phyloP scores from a whole-genome alignment of 768 basidiomycete species.

The Agaricus blazei region DNA sequence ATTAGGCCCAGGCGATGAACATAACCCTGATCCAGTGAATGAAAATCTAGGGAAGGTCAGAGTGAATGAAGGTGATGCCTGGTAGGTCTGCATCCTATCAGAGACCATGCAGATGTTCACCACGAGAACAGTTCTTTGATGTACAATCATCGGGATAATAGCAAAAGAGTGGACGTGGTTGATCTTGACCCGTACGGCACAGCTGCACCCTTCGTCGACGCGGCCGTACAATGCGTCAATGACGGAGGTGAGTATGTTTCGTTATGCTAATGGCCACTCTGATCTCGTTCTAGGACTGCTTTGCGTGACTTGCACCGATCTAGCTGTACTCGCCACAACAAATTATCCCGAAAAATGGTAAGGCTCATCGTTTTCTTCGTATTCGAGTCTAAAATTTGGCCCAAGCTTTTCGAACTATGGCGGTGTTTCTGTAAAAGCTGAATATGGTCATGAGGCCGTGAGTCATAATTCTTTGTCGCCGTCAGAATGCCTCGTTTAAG shows the following conservation, averaged over 20 bases:
- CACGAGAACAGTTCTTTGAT: conserved; percentile 40
- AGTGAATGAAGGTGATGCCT: conserved; percentile 92
- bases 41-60: conserved; percentile 47
- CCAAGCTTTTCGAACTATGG: conserved; percentile 92
- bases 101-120: neutral
- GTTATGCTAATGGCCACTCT: neutral
- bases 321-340: conserved; percentile 86
- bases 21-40: conserved; percentile 14
- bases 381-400: neutral
- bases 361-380: conserved; percentile 6
- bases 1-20: conserved; percentile 37
- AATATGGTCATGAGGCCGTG: conserved; percentile 93
- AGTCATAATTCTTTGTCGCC: conserved; percentile 19
- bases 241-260: conserved; percentile 61
- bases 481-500: conserved; percentile 1
- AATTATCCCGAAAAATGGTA: conserved; percentile 98
- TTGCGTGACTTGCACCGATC: conserved; percentile 95
- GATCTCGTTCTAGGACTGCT: conserved; percentile 58
- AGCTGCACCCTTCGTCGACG: conserved; percentile 94
- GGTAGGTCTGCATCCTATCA: conserved; percentile 41
- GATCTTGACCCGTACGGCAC: conserved; percentile 98
- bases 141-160: conserved; percentile 80
- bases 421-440: conserved; percentile 83
- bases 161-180: conserved; percentile 82
- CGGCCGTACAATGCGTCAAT: conserved; percentile 81